Conservation (phyloP, 2,329 filamentous ascomycete species). For the Sporothrix euskadiensis region DNA sequence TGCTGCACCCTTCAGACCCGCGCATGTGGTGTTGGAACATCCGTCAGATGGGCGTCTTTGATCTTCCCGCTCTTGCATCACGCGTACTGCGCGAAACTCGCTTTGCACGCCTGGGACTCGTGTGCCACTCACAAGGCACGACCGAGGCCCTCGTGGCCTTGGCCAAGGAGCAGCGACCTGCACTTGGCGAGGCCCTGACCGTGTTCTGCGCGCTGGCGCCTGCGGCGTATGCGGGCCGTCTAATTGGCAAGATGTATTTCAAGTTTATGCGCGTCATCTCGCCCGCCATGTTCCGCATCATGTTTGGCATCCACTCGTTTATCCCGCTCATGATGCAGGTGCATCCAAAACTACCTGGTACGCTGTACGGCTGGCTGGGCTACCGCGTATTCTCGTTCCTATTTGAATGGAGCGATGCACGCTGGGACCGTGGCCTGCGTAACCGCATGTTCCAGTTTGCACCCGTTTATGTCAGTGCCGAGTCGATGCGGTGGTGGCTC, state of each 20-base stretch:
- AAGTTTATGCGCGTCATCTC: conserved; percentile 85
- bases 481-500: conserved; percentile 95
- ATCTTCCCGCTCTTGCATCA: conserved; percentile 77
- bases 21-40: conserved; percentile 98
- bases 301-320: conserved; percentile 91
- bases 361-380: conserved; percentile 75
- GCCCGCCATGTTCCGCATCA: conserved; percentile 70
- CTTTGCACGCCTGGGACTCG: conserved; percentile 77
- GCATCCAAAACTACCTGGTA: conserved; percentile 65
- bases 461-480: conserved; percentile 84
- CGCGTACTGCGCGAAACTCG: conserved; percentile 80
- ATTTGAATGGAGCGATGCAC: conserved; percentile 80
- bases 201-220: conserved; percentile 91
- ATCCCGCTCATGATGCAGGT: conserved; percentile 92
- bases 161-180: conserved; percentile 85
- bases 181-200: conserved; percentile 76
- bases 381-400: conserved; percentile 89
- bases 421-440: conserved; percentile 80
- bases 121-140: conserved; percentile 89
- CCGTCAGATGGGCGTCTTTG: conserved; percentile 86
- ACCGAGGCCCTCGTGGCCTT: conserved; percentile 85
- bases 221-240: conserved; percentile 82
- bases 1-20: conserved; percentile 72
- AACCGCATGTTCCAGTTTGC: conserved; percentile 89
- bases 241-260: conserved; percentile 86